phyloP scores from a whole-genome alignment of 78 protist genomes.

The Blattamonas nauphoetae region DNA sequence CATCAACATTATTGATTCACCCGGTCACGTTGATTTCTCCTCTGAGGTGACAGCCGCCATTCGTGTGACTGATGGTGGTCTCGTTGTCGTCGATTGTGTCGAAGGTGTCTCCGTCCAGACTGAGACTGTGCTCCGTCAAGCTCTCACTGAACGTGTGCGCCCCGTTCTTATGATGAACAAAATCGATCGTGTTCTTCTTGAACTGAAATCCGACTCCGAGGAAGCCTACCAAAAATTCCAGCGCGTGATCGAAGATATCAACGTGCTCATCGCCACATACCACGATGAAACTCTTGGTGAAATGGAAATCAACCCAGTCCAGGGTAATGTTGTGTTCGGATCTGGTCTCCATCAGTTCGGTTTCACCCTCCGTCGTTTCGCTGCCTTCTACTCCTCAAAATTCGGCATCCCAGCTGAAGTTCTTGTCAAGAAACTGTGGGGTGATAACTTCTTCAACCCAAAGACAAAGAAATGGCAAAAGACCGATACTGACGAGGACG shows the following conservation, averaged over 20 bases:
- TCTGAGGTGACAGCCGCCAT: no score
- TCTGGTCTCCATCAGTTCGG: no score
- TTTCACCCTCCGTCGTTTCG: constrained; percentile 31
- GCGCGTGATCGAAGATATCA: constrained; percentile 69
- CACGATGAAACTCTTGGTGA: constrained; percentile 81
- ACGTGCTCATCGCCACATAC: constrained; percentile 60
- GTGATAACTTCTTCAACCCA: constrained; percentile 62
- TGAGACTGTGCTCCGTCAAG: constrained; percentile 97
- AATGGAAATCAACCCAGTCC: constrained; percentile 61
- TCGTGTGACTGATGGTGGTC: no score
- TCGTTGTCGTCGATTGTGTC: no score
- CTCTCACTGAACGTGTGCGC: no score
- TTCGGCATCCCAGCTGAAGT: constrained; percentile 54
- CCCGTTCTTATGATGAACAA: no score
- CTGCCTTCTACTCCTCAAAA: constrained; percentile 46
- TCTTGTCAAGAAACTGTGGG: constrained; percentile 82
- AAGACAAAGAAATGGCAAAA: constrained; percentile 54
- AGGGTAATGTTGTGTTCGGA: constrained; percentile 93
- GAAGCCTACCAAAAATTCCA: constrained; percentile 59
- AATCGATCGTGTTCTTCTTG: constrained; percentile 83
- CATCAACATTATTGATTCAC: constrained; percentile 81
- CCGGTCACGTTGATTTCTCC: constrained; percentile 80
- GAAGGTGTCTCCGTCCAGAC: constrained; percentile 99
- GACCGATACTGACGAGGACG: constrained; percentile 5
- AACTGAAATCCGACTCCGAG: constrained; percentile 85